Conservation (phyloP, 2,329 filamentous ascomycete species). For the Claviceps africana region DNA sequence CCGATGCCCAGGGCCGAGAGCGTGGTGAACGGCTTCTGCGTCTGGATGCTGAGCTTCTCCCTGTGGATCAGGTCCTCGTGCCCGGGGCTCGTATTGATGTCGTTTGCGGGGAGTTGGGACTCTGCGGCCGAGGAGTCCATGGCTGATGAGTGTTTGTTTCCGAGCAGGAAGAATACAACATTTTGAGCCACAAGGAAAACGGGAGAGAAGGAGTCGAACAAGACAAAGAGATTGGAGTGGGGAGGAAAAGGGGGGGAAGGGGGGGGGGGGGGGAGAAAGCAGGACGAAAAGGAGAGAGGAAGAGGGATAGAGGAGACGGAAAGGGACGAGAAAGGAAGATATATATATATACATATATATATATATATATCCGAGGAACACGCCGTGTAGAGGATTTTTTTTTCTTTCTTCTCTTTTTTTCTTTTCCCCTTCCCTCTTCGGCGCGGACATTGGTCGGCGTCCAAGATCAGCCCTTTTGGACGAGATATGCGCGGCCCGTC, state of each 20-base stretch:
- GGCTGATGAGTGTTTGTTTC: neutral
- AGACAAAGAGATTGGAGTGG: too few species aligned
- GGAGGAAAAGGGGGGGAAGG: too few species aligned
- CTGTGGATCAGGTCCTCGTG: conserved; percentile 4
- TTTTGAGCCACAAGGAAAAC: neutral
- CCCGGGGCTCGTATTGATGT: neutral
- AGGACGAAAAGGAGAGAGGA: neutral
- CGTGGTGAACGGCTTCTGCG: conserved; percentile 19
- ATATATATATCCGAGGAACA: neutral
- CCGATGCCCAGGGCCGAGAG: conserved; percentile 15
- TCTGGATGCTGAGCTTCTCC: conserved; percentile 11
- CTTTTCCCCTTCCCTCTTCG: neutral
- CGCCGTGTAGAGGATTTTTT: neutral
- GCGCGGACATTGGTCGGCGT: neutral
- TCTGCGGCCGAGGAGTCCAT: neutral
- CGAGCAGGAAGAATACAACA: neutral
- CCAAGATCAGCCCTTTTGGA: neutral
- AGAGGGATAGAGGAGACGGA: neutral
- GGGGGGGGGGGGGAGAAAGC: neutral
- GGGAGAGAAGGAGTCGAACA: neutral
- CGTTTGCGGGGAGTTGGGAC: neutral
- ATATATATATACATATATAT: too few species aligned
- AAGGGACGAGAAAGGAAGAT: neutral
- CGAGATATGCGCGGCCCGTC: neutral
- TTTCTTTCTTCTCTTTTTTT: too few species aligned